Evolutionary conservation across 2,329 filamentous ascomycete genomes (phyloP), one percentile per base, ranked within the genome.

Genomic region (Trichoderma breve): DNA sequence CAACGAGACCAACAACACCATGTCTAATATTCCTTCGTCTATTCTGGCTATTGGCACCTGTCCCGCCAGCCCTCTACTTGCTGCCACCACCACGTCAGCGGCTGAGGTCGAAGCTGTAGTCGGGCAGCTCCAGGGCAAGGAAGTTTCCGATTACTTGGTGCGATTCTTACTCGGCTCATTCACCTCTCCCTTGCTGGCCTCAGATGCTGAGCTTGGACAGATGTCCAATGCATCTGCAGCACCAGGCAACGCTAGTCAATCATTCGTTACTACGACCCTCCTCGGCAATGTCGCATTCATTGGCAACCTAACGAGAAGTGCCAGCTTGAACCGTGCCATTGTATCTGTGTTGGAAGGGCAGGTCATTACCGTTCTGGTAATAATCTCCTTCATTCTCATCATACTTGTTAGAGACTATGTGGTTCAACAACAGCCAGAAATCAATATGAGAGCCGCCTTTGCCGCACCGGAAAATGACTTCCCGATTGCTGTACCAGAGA

Each of bases 401-500:
- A 99, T 99, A 76, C 83, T 99, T 4, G 98, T 99, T 61, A 87
- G 97, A 61, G 96, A 99, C 83, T 99, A 97, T 88, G 96, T 99
- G 65, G 94, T 99, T 11, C 96, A 99, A 80, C 96, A 99, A 80
- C 96, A 99, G 79, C 96, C 95, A 6, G 91, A 95, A 74, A 92
- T 96, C 76, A 97, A 97, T 77, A 91, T 96, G 84, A 91, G 90
- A 0, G 91, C 87, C 9, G 88, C 88, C 4, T 88, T 90, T 77
- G 89, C 87, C 12, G 87, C 84, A 8, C 77, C 77, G 15, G 81
- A 80, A 43, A 78, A 81, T 36, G 76, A 78, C 5, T 73, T 78
- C 3, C 73, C 71, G 8, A 71, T 74, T n/a, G 76, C 75, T 32
- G 60, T 73, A 5, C 77, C 78, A 28, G 74, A 71, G 7, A 75